Evolutionary conservation across 1,139 yeast species (phyloP).

Genomic region (Geotrichum histeridarum): DNA sequence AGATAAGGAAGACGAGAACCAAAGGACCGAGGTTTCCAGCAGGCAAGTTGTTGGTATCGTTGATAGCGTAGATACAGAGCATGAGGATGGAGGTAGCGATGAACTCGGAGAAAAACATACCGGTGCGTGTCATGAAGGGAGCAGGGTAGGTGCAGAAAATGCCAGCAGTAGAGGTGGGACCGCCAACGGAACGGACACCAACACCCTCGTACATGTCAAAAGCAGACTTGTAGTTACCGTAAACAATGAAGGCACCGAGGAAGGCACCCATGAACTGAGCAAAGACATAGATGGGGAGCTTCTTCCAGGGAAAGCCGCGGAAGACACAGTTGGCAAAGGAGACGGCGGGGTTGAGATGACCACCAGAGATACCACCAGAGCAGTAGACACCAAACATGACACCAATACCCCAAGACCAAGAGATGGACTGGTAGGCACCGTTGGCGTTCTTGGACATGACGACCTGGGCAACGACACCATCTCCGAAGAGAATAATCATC

Average conservation of each 20-base stretch:
- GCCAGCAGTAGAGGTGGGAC: slow-evolving; percentile 37
- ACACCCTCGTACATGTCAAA: slow-evolving; percentile 31
- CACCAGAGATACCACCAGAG: slow-evolving; percentile 35
- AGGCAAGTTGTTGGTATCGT: slow-evolving; percentile 47
- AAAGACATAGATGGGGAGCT: slow-evolving; percentile 30
- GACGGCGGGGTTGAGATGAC: slow-evolving; percentile 37
- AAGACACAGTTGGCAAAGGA: slow-evolving; percentile 32
- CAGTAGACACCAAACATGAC: slow-evolving; percentile 44
- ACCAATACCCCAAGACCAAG: slow-evolving; percentile 49
- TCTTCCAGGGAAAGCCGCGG: slow-evolving; percentile 35
- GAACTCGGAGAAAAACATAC: slow-evolving; percentile 46
- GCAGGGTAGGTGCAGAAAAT: slow-evolving; percentile 47
- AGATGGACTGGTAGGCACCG: slow-evolving; percentile 43
- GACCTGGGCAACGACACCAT: slow-evolving; percentile 46
- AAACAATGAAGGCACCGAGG: slow-evolving; percentile 31
- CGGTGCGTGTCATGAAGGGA: slow-evolving; percentile 41
- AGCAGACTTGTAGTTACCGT: slow-evolving; percentile 32
- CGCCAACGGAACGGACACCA: slow-evolving; percentile 31
- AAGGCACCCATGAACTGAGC: slow-evolving; percentile 34
- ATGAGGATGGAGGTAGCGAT: slow-evolving; percentile 44
- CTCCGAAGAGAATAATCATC: slow-evolving; percentile 43
- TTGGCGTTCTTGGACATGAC: slow-evolving; percentile 35
- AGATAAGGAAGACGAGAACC: slow-evolving; percentile 43
- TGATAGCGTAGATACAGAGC: slow-evolving; percentile 44
- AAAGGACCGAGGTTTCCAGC: slow-evolving; percentile 45